Conservation (phyloP, 768 basidiomycete genomes). For the Rhodotorula paludigena region DNA sequence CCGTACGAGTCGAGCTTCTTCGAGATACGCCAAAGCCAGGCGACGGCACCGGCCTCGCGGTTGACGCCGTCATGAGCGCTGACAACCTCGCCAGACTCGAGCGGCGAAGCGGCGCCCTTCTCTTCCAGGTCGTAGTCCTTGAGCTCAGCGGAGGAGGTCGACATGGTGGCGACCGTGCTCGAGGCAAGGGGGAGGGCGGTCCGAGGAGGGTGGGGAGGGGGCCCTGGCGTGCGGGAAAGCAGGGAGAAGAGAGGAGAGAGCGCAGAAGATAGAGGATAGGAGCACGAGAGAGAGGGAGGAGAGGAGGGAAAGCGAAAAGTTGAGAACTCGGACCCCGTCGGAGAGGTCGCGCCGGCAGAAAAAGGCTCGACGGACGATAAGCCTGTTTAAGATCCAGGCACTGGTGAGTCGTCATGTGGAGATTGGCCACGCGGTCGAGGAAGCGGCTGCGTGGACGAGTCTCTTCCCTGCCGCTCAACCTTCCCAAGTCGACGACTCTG, state of each 20-base stretch:
- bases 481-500: too few relatives aligned
- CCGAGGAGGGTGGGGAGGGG: background rate
- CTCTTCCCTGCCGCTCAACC: too few relatives aligned
- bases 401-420: too few relatives aligned
- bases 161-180: background rate
- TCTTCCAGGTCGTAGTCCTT: conserved; percentile 7
- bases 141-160: background rate
- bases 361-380: background rate
- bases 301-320: background rate
- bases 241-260: background rate
- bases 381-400: too few relatives aligned
- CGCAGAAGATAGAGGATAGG: background rate
- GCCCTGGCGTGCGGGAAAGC: background rate
- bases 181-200: background rate
- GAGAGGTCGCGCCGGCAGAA: background rate
- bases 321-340: background rate
- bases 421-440: too few relatives aligned
- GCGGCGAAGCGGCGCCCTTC: background rate
- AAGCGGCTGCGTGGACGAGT: too few relatives aligned
- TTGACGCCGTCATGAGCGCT: conserved; percentile 6
- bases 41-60: background rate
- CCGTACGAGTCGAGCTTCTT: conserved; percentile 44
- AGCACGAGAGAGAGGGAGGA: background rate
- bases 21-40: conserved; percentile 40
- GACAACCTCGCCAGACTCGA: background rate